Base-by-base conservation (phyloP, 129 eudicot species). In the Arctium minus region DNA sequence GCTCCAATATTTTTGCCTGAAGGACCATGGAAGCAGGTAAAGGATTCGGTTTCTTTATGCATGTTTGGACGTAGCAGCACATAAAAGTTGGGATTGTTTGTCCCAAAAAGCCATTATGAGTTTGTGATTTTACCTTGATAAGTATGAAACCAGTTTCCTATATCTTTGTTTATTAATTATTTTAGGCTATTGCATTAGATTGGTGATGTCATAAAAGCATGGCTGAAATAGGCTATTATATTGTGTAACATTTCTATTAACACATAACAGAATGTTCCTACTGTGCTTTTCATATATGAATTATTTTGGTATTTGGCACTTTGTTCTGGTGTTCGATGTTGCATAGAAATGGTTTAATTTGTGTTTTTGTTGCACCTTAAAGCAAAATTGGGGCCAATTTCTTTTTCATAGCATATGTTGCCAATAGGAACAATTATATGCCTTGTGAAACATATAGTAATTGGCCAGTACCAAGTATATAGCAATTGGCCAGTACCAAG, bases 21-120 rank as follows among this genome's bases (percentile, higher is more conserved):
- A 84, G 98, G 98, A 40, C 92, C 96, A 65, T 94, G 97, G 97
- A 72, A 92, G 86, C 97, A 91, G 96, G 98, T 94, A 82, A 72
- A 70, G 80, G 65, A 33, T 77, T 68, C 68, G 18, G 31, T 60
- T 48, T 11, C 33, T 6, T 6, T 6, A 35, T 62, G 67, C 81
- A 78, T 64, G 73, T 69, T 35, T 64, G 36, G 30, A 75, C 68
- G 18, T 22, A 44, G 27, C 33, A 75, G 37, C 62, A 42, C 56
- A 60, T 2, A 78, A 78, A 27, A 78, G 37, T 30, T 17, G 73
- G 81, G 50, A 39, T 78, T 17, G 48, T 75, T 75, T 30, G 79
- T 13, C 65, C 18, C 38, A 33, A 75, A 75, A 39, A 29, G 77
- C n/a, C 56, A 73, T 38, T 75, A 39, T 27, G 32, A 18, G 31